Percentiles rank a stretch among this genome's conserved stretches.
These are phyloP conservation scores for Fusarium napiforme DNA, from an alignment of 2,329 filamentous ascomycete genomes.

Conservation along the genomic window DNA sequence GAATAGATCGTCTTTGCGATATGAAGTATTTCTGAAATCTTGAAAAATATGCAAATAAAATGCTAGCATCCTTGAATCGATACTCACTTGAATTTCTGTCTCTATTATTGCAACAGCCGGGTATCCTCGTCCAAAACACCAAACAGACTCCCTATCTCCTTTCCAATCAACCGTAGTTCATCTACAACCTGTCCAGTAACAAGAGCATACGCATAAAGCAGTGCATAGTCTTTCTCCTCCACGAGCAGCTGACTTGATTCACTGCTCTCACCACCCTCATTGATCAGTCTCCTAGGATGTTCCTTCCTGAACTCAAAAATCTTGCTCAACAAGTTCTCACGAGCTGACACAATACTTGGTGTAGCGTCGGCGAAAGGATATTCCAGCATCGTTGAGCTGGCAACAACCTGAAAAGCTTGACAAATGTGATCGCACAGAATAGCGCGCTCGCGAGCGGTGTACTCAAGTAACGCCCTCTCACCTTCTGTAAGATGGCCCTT, in stretches of 20 bases:
- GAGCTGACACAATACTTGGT: slow-evolving; percentile 81
- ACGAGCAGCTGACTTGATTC: slow-evolving; percentile 48
- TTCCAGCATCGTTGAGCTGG: slow-evolving; percentile 91
- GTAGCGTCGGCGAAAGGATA: slow-evolving; percentile 91
- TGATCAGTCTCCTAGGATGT: slow-evolving; percentile 53
- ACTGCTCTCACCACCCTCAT: slow-evolving; percentile 27
- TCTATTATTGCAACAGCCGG: slow-evolving; percentile 25
- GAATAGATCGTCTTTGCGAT: too few relatives aligned
- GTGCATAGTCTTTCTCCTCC: slow-evolving; percentile 84
- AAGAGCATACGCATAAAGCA: slow-evolving; percentile 89
- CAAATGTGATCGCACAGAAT: slow-evolving; percentile 89
- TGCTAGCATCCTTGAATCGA: too few relatives aligned
- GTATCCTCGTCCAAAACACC: slow-evolving; percentile 38
- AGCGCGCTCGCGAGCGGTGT: slow-evolving; percentile 81
- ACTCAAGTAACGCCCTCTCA: slow-evolving; percentile 81
- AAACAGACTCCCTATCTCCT: slow-evolving; percentile 53
- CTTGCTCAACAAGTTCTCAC: slow-evolving; percentile 85
- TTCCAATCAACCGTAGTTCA: slow-evolving; percentile 68
- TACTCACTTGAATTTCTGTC: neutral
- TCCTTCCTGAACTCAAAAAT: slow-evolving; percentile 87
- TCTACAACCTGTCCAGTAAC: slow-evolving; percentile 74
- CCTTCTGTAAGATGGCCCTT: slow-evolving; percentile 80
- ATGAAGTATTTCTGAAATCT: too few relatives aligned
- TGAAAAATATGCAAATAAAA: too few relatives aligned
- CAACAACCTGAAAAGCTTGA: slow-evolving; percentile 86